Base-by-base conservation (phyloP, 768 basidiomycete genomes). In the Boletus sensibilis region DNA sequence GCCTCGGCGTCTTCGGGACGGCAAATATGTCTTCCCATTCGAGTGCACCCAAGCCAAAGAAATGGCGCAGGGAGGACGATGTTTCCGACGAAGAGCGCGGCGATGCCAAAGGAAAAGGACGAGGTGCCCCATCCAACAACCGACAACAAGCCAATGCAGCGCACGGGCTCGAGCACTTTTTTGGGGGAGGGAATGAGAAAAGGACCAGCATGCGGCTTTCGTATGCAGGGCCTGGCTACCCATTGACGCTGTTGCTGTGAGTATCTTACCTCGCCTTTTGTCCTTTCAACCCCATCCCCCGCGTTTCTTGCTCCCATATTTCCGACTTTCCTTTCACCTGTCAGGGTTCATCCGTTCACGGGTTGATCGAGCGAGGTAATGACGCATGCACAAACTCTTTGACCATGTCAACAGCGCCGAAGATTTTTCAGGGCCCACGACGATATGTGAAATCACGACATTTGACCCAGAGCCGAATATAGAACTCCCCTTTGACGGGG, bases 1-100 rank as follows among this genome's bases (percentile, higher is more conserved):
- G 92, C 64, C 78, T 99, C 33, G 95, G 96, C 64, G 87, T 98
- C 53, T 98, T 95, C 64, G 95, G 96, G 29, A 90, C 93, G 12
- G 91, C 89, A 33, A 65, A 69, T 35, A 65, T 74, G 14, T 67
- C 74, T 14, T 67, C 64, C 51, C 59, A 62, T 61, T 56, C 68
- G n/a, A 64, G 51, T 46, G 64, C 60, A 10, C 62, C 64, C 21
- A 79, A 78, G 59, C 76, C 73, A 60, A 83, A 76, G 65, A 77
- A 74, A 53, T 83, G 81, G 80, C 76, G 74, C 52, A 74, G 72
- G 50, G 69, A 74, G 44, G 80, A 74, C 0, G 82, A 81, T 13
- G 80, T 72, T 10, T 78, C 78, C 0, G 79, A 82, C 39, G 74
- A 76, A 18, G 69, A 65, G 18, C 58, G 51, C 34, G 49, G 74